Conservation (phyloP, 306 rosid species). For the Crataegus laevigata region DNA sequence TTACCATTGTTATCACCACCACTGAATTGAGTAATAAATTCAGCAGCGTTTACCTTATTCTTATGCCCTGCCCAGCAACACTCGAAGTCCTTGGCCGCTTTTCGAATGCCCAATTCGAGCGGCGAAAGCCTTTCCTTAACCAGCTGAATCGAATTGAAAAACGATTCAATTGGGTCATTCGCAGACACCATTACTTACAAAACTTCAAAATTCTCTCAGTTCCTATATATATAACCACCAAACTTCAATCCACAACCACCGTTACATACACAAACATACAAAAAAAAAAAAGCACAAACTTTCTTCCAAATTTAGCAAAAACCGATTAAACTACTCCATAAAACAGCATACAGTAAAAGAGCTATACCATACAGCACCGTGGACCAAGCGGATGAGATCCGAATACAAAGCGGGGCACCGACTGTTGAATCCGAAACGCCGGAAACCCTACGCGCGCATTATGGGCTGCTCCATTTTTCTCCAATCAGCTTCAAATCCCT, state of each 20-base stretch:
- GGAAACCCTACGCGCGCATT: conserved; percentile 18
- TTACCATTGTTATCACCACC: conserved; percentile 35
- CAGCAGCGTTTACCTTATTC: conserved; percentile 39
- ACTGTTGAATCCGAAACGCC: conserved; percentile 8
- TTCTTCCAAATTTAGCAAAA: neutral
- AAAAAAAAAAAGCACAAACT: conserved; percentile 1
- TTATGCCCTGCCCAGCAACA: conserved; percentile 56
- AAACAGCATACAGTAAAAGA: neutral
- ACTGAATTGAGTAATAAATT: conserved; percentile 38
- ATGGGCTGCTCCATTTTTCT: conserved; percentile 7
- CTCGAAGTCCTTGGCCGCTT: conserved; percentile 87
- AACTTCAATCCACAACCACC: neutral
- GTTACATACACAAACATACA: conserved; percentile 6
- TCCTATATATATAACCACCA: neutral
- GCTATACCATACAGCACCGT: conserved; percentile 11
- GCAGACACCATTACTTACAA: conserved; percentile 63
- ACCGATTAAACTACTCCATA: neutral
- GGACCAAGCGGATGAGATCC: conserved; percentile 21
- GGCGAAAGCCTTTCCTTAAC: conserved; percentile 75
- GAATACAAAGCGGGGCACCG: conserved; percentile 9
- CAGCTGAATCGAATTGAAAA: conserved; percentile 76
- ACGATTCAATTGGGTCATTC: conserved; percentile 77
- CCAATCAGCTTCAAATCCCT: conserved; percentile 6
- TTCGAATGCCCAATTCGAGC: conserved; percentile 63
- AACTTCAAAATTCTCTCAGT: conserved; percentile 13